phyloP scores from a whole-genome alignment of 352 stramenopile species.

The Blastocystis sp. region DNA sequence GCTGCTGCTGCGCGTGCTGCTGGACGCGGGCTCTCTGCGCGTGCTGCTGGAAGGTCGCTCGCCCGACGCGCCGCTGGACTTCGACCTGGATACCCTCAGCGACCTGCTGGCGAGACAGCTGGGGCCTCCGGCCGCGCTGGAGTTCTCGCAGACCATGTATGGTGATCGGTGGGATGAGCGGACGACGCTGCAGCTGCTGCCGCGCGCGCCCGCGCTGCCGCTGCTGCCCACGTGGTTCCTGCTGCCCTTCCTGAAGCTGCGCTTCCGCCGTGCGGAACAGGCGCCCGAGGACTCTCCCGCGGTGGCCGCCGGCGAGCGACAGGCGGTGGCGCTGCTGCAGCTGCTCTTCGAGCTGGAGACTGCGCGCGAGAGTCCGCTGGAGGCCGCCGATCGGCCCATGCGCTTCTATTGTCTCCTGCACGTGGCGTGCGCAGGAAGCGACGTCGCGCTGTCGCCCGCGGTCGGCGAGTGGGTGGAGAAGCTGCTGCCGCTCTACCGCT shows the following conservation, averaged over 20 bases:
- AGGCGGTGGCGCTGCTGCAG: neutral
- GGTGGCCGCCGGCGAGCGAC: neutral
- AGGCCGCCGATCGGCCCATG: neutral
- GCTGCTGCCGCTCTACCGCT: neutral
- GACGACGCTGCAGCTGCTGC: neutral
- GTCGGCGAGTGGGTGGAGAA: neutral
- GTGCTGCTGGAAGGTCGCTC: neutral
- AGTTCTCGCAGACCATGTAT: slow-evolving; percentile 1
- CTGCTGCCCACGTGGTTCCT: slow-evolving; percentile 31
- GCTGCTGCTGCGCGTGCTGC: slow-evolving; percentile 1
- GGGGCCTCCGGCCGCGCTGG: neutral
- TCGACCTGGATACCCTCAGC: slow-evolving; percentile 29
- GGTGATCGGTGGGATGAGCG: neutral
- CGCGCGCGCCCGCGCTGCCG: neutral
- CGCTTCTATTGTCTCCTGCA: neutral
- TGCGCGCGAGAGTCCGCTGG: neutral
- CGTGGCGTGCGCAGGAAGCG: neutral
- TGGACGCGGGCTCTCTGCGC: neutral
- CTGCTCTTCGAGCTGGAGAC: slow-evolving; percentile 22
- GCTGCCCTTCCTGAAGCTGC: slow-evolving; percentile 13
- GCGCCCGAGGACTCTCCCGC: neutral
- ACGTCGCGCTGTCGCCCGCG: neutral
- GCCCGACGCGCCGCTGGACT: neutral
- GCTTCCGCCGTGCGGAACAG: neutral
- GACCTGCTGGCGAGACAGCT: neutral